Evolutionary conservation across 768 basidiomycete genomes (phyloP).

Genomic region (Phlebiopsis gigantea): DNA sequence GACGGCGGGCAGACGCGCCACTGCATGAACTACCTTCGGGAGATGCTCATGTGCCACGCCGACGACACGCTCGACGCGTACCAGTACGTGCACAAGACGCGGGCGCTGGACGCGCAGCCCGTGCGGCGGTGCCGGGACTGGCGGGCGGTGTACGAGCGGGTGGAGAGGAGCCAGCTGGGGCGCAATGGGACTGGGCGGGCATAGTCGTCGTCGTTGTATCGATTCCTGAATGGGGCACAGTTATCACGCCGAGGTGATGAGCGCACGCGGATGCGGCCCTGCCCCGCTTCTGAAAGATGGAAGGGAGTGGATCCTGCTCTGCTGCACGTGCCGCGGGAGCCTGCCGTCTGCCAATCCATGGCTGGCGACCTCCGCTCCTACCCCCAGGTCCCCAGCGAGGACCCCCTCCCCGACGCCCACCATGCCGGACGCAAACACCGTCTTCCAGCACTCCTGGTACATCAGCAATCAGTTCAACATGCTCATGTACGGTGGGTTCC

Average conservation of each 20-base stretch:
- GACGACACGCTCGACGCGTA: conserved; percentile 28
- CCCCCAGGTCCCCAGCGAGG: neutral
- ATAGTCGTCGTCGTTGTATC: no score
- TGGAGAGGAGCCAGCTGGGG: conserved; percentile 13
- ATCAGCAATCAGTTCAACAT: conserved; percentile 10
- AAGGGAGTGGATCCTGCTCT: neutral
- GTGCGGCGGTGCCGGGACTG: conserved; percentile 19
- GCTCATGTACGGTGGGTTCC: conserved; percentile 10
- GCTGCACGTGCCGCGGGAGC: neutral
- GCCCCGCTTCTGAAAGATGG: neutral
- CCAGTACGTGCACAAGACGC: conserved; percentile 10
- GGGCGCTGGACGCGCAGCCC: conserved; percentile 5
- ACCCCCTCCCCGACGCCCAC: neutral
- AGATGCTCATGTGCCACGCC: conserved; percentile 32
- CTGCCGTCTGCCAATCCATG: neutral
- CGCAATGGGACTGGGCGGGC: neutral
- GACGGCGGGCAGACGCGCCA: conserved; percentile 19
- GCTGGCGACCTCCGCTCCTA: neutral
- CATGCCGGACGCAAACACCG: neutral
- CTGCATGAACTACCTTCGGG: conserved; percentile 36
- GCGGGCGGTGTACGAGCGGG: conserved; percentile 18
- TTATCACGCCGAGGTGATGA: neutral
- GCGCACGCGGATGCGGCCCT: neutral
- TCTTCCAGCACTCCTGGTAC: conserved; percentile 14
- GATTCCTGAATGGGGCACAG: no score